A percentile compares a stretch with the other conserved stretches of the same genome.
phyloP scores from a whole-genome alignment of 345 rosid species.

The Orychophragmus violaceus region DNA sequence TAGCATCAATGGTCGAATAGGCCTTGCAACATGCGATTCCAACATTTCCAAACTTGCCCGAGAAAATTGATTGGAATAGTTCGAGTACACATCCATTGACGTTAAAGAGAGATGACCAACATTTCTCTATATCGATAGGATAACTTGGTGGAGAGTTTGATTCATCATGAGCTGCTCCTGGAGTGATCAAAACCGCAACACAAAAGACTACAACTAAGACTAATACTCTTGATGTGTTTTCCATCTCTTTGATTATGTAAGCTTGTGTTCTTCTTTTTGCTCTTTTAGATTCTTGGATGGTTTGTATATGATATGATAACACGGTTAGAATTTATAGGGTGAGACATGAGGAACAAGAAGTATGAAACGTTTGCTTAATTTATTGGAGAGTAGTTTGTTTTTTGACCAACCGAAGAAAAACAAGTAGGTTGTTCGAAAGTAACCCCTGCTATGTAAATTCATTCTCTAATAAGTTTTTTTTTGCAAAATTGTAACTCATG shows the following conservation, averaged over 20 bases:
- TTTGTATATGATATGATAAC: background rate
- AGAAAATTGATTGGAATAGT: background rate
- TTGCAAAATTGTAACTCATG: background rate
- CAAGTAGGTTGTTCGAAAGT: background rate
- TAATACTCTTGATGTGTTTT: background rate
- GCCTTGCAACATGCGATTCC: background rate
- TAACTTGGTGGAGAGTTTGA: background rate
- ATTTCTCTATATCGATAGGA: background rate
- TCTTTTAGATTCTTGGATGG: background rate
- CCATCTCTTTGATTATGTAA: background rate
- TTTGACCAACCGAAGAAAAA: background rate
- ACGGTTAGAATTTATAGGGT: background rate
- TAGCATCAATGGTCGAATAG: background rate
- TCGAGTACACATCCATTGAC: background rate
- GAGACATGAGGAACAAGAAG: background rate
- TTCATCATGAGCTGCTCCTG: background rate
- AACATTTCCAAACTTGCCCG: background rate
- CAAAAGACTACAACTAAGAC: background rate
- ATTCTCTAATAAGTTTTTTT: background rate
- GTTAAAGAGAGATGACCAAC: background rate
- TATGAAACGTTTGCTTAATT: background rate
- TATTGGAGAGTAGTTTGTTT: background rate
- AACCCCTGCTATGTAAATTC: background rate
- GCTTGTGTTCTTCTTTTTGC: background rate
- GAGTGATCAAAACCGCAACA: background rate